Evolutionary conservation across 2,329 filamentous ascomycete genomes (phyloP).

Genomic region (Neofusicoccum ribis): DNA sequence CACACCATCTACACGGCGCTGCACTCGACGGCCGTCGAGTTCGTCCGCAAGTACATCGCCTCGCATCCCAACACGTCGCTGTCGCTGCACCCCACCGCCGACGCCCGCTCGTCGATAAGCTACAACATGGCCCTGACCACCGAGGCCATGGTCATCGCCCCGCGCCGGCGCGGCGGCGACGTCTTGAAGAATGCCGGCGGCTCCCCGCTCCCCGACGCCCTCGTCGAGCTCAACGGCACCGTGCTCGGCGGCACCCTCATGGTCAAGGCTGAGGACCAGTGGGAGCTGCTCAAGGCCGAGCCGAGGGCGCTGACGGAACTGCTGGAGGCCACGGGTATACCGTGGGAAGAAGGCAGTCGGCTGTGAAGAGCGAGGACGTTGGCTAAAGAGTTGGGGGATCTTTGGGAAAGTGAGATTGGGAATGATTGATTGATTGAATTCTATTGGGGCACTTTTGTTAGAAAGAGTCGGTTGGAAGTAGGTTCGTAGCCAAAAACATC

Average conservation of each 20-base stretch:
- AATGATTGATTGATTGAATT: background rate
- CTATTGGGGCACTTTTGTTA: background rate
- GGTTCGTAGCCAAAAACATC: slow-evolving; percentile 7
- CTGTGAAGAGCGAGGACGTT: background rate
- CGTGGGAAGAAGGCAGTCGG: slow-evolving; percentile 20
- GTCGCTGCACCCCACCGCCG: slow-evolving; percentile 27
- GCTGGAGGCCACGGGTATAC: slow-evolving; percentile 41
- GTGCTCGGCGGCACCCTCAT: slow-evolving; percentile 59
- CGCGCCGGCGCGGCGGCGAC: slow-evolving; percentile 49
- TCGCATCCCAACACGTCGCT: slow-evolving; percentile 39
- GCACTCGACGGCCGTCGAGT: slow-evolving; percentile 33
- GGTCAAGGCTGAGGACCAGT: slow-evolving; percentile 58
- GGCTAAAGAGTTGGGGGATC: background rate
- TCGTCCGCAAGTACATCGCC: slow-evolving; percentile 43
- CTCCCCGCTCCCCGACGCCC: slow-evolving; percentile 30
- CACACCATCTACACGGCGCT: slow-evolving; percentile 36
- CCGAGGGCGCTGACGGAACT: slow-evolving; percentile 45
- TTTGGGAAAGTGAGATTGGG: background rate
- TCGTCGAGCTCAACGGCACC: slow-evolving; percentile 58
- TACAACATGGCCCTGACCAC: slow-evolving; percentile 62
- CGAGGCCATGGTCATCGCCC: slow-evolving; percentile 55
- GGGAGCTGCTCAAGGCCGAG: slow-evolving; percentile 48
- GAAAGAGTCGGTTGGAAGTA: slow-evolving; percentile 8
- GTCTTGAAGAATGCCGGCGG: slow-evolving; percentile 41
- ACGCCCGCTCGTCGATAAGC: slow-evolving; percentile 50